Conservation (phyloP, 75 land plant species). For the Sequoia sempervirens region DNA sequence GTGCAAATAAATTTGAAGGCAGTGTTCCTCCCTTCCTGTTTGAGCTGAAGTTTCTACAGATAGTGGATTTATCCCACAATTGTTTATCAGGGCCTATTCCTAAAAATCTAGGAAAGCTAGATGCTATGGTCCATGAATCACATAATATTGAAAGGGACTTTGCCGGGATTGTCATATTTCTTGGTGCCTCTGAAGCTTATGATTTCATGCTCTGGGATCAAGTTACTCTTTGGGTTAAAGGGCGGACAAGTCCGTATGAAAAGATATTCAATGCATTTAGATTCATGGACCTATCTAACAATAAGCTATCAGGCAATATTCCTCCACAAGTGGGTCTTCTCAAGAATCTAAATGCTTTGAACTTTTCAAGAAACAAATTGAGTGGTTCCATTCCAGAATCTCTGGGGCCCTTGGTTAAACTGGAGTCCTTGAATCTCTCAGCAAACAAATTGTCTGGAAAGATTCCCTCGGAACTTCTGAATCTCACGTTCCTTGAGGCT, state of each 20-base stretch:
- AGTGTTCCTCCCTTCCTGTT: slow-evolving; percentile 17
- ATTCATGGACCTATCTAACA: neutral
- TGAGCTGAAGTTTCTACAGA: slow-evolving; percentile 25
- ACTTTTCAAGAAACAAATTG: slow-evolving; percentile 8
- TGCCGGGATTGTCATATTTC: neutral
- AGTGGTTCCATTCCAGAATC: slow-evolving; percentile 14
- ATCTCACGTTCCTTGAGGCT: slow-evolving; percentile 1
- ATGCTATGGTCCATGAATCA: slow-evolving; percentile 26
- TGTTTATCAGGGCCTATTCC: slow-evolving; percentile 46
- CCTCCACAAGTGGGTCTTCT: neutral
- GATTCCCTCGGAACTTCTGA: slow-evolving; percentile 13
- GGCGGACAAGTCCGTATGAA: too few species aligned
- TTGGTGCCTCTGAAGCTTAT: neutral
- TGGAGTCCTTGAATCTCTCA: slow-evolving; percentile 2
- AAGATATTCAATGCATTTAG: neutral
- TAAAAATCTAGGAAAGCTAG: slow-evolving; percentile 19
- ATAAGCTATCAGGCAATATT: neutral
- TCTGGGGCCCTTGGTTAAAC: neutral
- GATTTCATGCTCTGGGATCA: neutral
- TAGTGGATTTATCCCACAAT: slow-evolving; percentile 56
- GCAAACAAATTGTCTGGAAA: slow-evolving; percentile 10
- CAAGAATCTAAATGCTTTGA: neutral
- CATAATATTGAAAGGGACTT: neutral
- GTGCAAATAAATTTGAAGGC: too few species aligned
- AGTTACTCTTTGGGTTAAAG: neutral